These are phyloP conservation scores for Cinnamomum micranthum DNA, from an alignment of 164 flowering plant genomes.

Conservation along the genomic window DNA sequence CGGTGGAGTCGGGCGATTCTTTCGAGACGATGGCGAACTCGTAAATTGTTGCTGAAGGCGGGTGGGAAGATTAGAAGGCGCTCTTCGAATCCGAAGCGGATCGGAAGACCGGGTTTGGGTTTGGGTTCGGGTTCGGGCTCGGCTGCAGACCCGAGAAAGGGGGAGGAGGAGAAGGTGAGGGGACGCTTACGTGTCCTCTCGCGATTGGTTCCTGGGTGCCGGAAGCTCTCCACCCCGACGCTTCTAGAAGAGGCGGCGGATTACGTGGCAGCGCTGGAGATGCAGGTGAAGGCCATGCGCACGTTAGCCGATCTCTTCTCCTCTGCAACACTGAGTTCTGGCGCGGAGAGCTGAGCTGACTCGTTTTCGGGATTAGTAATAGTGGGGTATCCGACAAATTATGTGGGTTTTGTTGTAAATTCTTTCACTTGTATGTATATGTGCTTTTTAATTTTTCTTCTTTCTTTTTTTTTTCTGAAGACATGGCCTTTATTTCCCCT, in stretches of 20 bases:
- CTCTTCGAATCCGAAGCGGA: neutral
- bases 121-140: neutral
- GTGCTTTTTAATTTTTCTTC: neutral
- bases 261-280: constrained; percentile 69
- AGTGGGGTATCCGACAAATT: neutral
- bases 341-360: neutral
- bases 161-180: constrained; percentile 6
- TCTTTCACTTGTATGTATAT: constrained; percentile 8
- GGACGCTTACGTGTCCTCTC: constrained; percentile 36
- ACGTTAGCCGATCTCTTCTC: constrained; percentile 48
- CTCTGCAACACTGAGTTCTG: constrained; percentile 6
- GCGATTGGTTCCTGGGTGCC: constrained; percentile 74
- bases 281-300: constrained; percentile 72
- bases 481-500: too few relatives aligned
- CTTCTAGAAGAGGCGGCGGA: constrained; percentile 68
- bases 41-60: constrained; percentile 4
- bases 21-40: constrained; percentile 28
- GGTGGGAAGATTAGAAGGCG: constrained; percentile 11
- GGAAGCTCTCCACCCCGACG: constrained; percentile 49
- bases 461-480: too few relatives aligned
- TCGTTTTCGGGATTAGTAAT: neutral
- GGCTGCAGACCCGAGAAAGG: neutral
- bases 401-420: constrained; percentile 10
- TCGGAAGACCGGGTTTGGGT: neutral
- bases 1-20: constrained; percentile 81